A percentile compares a stretch with the other conserved stretches of the same genome.
Evolutionary conservation across 1,139 yeast genomes (phyloP).

Genomic region (Diutina scorzettiae): DNA sequence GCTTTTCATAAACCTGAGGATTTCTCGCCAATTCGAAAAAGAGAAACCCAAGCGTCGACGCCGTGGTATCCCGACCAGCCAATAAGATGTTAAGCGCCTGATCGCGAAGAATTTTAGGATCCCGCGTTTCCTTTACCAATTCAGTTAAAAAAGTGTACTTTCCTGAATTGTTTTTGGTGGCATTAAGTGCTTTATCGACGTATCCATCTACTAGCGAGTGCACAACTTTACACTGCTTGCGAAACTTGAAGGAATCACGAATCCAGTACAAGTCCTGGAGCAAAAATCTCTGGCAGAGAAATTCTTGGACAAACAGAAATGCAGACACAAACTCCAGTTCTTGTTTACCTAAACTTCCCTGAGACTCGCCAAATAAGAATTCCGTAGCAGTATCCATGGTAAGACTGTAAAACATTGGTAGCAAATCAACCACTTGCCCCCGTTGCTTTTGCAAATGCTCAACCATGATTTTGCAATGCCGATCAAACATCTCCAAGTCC

Average conservation of each 20-base stretch:
- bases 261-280: neutral
- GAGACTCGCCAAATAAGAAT: constrained; percentile 5
- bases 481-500: neutral
- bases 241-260: neutral
- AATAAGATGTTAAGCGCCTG: constrained; percentile 3
- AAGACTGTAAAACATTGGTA: neutral
- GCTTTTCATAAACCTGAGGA: neutral
- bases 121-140: constrained; percentile 4
- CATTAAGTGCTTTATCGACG: neutral
- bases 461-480: neutral
- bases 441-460: neutral
- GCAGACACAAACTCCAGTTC: neutral
- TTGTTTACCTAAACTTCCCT: neutral
- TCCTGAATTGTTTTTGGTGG: neutral
- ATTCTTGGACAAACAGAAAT: neutral
- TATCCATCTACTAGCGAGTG: neutral
- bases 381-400: constrained; percentile 5
- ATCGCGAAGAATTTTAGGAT: constrained; percentile 4
- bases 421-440: neutral
- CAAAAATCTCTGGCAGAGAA: neutral
- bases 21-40: constrained; percentile 1
- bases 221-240: neutral
- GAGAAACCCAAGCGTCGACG: neutral
- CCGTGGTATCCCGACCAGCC: constrained; percentile 6
- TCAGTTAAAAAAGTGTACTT: constrained; percentile 4